Base-by-base conservation (phyloP, 2,329 filamentous ascomycete genomes). In the Cryphonectria naterciae region DNA sequence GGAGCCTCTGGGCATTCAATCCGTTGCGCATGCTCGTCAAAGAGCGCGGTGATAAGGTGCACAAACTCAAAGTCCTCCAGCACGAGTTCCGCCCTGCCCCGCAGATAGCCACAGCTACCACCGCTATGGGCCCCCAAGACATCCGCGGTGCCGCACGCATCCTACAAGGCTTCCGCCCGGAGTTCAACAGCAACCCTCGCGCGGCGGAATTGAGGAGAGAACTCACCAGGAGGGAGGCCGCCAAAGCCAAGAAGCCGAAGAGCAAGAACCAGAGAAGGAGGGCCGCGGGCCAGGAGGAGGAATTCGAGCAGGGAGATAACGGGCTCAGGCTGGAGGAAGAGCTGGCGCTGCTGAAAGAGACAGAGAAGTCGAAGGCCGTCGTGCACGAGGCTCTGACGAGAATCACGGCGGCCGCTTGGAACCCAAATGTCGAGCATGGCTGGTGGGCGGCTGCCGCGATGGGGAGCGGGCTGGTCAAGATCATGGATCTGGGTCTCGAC, bases 391-490 rank as follows among this genome's bases (percentile, higher is more conserved):
- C 91, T 64, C 81, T 86, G 73, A 91, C 88, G 13, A 85, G 90
- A 63, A 82, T 93, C 73, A 89, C 89, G 6, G 83, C 85, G 1
- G 81, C 91, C 35, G 85, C 86, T 56, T 93, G 91, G 91, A 93
- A 93, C 76, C 89, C 90, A 1, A 92, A 93, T 75, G 78, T 84
- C 49, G 81, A 84, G n/a, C 90, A 85, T 75, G 89, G 89, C 17
- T 90, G 86, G 74, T 92, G 91, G 90, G 89, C 88, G 2, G 89
- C 89, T 13, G 87, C 86, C 4, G 89, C 88, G 0, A 85, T 91
- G 85, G 91, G 85, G 0, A 92, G 89, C 39, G 91, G 91, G 0
- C 78, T 93, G 71, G 83, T 93, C 60, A 85, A 88, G 72, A 83
- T 93, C 28, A 87, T 91, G 83, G 90, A 93, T 76, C 78, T 93